Base-by-base conservation (phyloP, 139 green algal genomes). In the Chlorella sp. region DNA sequence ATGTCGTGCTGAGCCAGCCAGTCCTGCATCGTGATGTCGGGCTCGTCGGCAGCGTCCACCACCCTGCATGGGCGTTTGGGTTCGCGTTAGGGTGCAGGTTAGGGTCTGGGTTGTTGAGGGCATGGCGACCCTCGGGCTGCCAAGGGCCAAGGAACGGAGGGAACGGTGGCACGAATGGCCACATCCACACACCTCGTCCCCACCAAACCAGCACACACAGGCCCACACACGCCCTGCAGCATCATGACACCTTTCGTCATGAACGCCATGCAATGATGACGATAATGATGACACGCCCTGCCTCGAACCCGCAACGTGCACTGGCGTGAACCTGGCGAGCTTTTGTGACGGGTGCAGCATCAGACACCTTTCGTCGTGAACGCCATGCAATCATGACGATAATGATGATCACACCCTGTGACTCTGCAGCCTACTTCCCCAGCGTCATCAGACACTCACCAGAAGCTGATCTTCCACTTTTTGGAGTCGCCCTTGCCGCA, bases 401-500 rank as follows among this genome's bases (percentile, higher is more conserved):
- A 64, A 64, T 5, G 26, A 5, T 29, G 14, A 64, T 32, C 59
- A 5, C 26, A 30, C n/a, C 23, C 62, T 31, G 23, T 29, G n/a
- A 67, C 26, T 27, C 29, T 67, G 62, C 62, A 67, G 26, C 31
- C 27, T 23, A 2, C n/a, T 17, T 67, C 10, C n/a, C 29, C 14
- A 27, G 62, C 62, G 30, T 29, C 59, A 64, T 29, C 59, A 33
- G 26, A 64, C 65, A 64, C 65, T 27, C 71, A 83, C 80, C 77
- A 93, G 14, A 97, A 59, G 69, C 81, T 91, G 60, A 36, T 77
- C 86, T 94, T 95, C 92, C 92, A 97, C 78, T 97, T 97, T 80
- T 95, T 97, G 59, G 92, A 87, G 22, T 93, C 85, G 0, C 80
- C 88, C 74, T 86, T 88, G 31, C 92, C 92, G 61, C 86, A 91